Percentiles rank a stretch among this genome's conserved stretches.
Conservation (phyloP, 2,329 filamentous ascomycete genomes). For the Nannizziopsis barbatae region DNA sequence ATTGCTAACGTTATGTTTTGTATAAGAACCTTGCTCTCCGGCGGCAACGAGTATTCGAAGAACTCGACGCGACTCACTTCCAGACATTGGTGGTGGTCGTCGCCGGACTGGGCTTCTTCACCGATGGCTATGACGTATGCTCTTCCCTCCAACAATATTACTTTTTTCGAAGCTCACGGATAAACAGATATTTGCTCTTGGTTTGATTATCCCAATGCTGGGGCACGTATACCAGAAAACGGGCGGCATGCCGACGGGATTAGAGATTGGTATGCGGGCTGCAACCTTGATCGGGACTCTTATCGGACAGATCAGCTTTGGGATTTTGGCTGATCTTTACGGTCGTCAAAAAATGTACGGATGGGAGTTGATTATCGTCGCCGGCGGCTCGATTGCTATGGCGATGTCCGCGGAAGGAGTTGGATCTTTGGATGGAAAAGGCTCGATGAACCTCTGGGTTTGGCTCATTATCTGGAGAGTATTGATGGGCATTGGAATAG, state of each 20-base stretch:
- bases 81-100: constrained; percentile 13
- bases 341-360: constrained; percentile 44
- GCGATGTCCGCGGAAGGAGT: constrained; percentile 37
- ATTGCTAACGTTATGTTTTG: background rate
- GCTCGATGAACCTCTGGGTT: constrained; percentile 36
- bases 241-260: constrained; percentile 26
- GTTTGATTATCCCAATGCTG: constrained; percentile 37
- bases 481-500: constrained; percentile 45
- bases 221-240: constrained; percentile 38
- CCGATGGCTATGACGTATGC: constrained; percentile 14
- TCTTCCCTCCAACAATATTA: constrained; percentile 8
- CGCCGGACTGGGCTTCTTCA: constrained; percentile 12
- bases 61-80: constrained; percentile 17
- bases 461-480: constrained; percentile 41
- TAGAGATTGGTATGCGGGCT: constrained; percentile 35
- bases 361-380: constrained; percentile 39
- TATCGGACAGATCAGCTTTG: constrained; percentile 39
- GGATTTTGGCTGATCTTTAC: constrained; percentile 38
- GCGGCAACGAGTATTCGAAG: constrained; percentile 15
- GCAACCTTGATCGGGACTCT: constrained; percentile 39
- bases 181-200: background rate
- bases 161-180: background rate
- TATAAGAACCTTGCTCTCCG: constrained; percentile 13
- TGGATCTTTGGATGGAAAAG: constrained; percentile 12
- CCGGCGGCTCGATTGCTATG: constrained; percentile 37